These are phyloP conservation scores for Skeletonema menzelii DNA, from an alignment of 108 stramenopile genomes.

Conservation along the genomic window DNA sequence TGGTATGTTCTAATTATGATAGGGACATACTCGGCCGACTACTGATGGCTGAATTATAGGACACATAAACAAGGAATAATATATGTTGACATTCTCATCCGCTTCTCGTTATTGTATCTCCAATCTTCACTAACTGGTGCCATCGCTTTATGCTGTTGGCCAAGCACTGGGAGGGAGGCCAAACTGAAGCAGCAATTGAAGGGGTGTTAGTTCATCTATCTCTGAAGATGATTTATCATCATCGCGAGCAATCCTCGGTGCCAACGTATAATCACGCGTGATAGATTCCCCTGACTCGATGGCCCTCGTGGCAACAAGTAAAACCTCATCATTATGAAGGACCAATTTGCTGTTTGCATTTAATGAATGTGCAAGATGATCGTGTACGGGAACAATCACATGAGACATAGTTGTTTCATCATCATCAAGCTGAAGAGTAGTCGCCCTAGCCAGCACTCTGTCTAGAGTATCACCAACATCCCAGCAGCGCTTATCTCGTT, in stretches of 20 bases:
- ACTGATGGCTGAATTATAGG: not conserved
- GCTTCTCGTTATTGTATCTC: not conserved
- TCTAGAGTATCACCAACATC: slow-evolving; percentile 25
- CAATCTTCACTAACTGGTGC: not conserved
- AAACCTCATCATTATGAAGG: slow-evolving; percentile 11
- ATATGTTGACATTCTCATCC: not conserved
- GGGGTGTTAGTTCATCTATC: slow-evolving; percentile 7
- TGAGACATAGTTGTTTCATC: slow-evolving; percentile 1
- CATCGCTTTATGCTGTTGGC: not conserved
- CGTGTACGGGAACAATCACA: slow-evolving; percentile 29
- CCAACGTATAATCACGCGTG: slow-evolving; percentile 23
- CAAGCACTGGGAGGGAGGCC: slow-evolving; percentile 34
- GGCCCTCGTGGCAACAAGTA: slow-evolving; percentile 32
- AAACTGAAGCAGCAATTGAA: slow-evolving; percentile 24
- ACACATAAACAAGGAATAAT: not conserved
- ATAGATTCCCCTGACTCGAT: slow-evolving; percentile 29
- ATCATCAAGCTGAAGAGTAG: slow-evolving; percentile 14
- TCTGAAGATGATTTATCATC: not conserved
- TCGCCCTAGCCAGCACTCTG: slow-evolving; percentile 19
- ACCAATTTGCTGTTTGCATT: slow-evolving; percentile 30
- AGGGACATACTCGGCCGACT: slow-evolving; percentile 32
- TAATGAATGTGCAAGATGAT: slow-evolving; percentile 25
- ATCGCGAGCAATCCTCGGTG: slow-evolving; percentile 12
- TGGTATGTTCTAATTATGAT: slow-evolving; percentile 30
- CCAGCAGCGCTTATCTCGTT: slow-evolving; percentile 26